A percentile compares a stretch with the other conserved stretches of the same genome.
Conservation (phyloP, 164 flowering plant genomes). For the Brasenia schreberi region DNA sequence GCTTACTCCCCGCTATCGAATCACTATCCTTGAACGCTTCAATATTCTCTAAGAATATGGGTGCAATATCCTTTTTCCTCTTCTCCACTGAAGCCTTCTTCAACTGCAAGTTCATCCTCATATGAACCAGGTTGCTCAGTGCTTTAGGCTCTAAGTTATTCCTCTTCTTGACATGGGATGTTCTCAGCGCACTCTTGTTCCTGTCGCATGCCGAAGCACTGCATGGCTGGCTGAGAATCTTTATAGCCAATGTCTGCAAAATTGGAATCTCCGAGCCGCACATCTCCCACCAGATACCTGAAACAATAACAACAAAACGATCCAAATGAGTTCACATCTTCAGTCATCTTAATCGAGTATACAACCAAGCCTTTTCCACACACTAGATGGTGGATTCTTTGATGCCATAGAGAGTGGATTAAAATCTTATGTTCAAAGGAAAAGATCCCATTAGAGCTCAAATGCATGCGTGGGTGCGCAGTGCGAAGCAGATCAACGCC, state of each 20-base stretch:
- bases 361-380: not conserved
- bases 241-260: not conserved
- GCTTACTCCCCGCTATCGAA: not conserved
- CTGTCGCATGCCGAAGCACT: constrained; percentile 1
- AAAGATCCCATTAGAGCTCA: not conserved
- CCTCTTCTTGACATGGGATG: constrained; percentile 1
- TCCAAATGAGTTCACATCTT: not conserved
- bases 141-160: not conserved
- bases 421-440: not conserved
- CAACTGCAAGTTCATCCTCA: constrained; percentile 1
- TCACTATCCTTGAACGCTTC: not conserved
- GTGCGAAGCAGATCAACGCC: not conserved
- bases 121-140: not conserved
- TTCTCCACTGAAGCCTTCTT: not conserved
- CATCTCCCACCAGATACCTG: constrained; percentile 2
- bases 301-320: not conserved
- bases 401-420: not conserved
- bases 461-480: constrained; percentile 1
- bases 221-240: constrained; percentile 2
- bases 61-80: not conserved
- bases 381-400: not conserved
- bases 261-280: constrained; percentile 2
- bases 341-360: not conserved
- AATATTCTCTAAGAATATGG: not conserved
- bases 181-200: not conserved